Evolutionary conservation across 495 filamentous ascomycete genomes (phyloP), one percentile per base, ranked within the genome.

Genomic region (Hyphodiscus hymeniophilus): DNA sequence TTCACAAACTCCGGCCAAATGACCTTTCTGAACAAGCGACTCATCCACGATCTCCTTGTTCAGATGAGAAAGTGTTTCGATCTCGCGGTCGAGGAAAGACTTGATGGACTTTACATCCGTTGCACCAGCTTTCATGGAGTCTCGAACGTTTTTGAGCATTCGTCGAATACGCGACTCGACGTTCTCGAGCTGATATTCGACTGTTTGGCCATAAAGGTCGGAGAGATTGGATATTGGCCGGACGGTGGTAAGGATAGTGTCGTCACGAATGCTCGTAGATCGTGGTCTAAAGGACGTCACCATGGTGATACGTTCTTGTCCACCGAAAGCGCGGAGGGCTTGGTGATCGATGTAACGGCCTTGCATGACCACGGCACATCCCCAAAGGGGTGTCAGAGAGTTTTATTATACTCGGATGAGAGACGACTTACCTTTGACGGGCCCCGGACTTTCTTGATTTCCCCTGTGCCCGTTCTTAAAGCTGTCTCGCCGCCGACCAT

Each of bases 401-500:
- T 5, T 4, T 21, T 21, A 35, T 32, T 46, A 18, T 10, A 15
- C 4, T 11, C 17, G 32, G 22, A 42, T 2, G 23, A 15, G 10
- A 28, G 13, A 7, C 45, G 38, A 32, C 26, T 80, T 56, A 56
- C 57, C 42, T 56, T 60, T 47, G 78, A 67, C 15, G 83, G 84
- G 20, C 81, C 79, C 42, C 82, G 72, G 36, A 87, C 77, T 63
- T 84, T 85, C 57, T 81, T 65, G 23, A 85, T 68, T 16, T 80
- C 76, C 1, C 80, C 80, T 22, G 61, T 69, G 2, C 73, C 79
- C 3, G 73, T 84, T 41, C 71, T 68, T 24, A 86, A 63, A 8
- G 78, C 82, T 15, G 82, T 87, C 62, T 87, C 84, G 6, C 84
- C 84, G 30, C 82, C 83, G 24, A 82, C 66, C 83, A 87, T 88